phyloP scores from a whole-genome alignment of 1,284 basidiomycete species.

The Cryptococcus amylolentus region DNA sequence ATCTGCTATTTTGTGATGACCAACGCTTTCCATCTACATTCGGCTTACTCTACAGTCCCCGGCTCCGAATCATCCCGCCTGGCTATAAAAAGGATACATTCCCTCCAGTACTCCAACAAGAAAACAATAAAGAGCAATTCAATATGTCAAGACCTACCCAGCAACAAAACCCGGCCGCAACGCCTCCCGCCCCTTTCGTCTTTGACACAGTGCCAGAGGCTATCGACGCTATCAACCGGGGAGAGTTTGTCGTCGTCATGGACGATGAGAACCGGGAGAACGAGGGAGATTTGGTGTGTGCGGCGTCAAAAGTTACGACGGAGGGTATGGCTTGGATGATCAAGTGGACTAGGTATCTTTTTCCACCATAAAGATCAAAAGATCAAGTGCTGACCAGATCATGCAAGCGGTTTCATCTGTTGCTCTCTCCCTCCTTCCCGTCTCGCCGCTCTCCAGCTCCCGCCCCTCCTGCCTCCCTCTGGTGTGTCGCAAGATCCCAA shows the following conservation, averaged over 20 bases:
- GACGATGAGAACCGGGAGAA: conserved; percentile 92
- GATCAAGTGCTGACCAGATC: background rate
- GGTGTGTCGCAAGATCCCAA: conserved; percentile 68
- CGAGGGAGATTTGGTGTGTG: conserved; percentile 88
- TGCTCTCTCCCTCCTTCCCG: conserved; percentile 74
- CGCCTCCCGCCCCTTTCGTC: conserved; percentile 38
- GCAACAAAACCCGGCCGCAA: conserved; percentile 22
- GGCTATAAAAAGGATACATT: background rate
- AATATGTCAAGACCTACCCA: conserved; percentile 38
- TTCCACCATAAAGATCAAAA: background rate
- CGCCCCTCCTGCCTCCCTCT: conserved; percentile 90
- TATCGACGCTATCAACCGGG: conserved; percentile 69
- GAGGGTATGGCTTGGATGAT: conserved; percentile 99
- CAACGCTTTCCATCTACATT: background rate
- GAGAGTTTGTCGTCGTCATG: conserved; percentile 92
- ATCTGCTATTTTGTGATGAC: background rate
- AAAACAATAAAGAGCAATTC: too few relatives aligned
- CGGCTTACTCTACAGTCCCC: background rate
- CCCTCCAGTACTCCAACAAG: background rate
- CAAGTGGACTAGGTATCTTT: conserved; percentile 78
- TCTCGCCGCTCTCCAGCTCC: conserved; percentile 76
- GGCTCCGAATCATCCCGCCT: background rate
- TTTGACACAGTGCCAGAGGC: conserved; percentile 77
- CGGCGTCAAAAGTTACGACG: conserved; percentile 74
- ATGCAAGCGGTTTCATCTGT: conserved; percentile 85